phyloP scores from a whole-genome alignment of 345 rosid genomes.

The Salix caprea region DNA sequence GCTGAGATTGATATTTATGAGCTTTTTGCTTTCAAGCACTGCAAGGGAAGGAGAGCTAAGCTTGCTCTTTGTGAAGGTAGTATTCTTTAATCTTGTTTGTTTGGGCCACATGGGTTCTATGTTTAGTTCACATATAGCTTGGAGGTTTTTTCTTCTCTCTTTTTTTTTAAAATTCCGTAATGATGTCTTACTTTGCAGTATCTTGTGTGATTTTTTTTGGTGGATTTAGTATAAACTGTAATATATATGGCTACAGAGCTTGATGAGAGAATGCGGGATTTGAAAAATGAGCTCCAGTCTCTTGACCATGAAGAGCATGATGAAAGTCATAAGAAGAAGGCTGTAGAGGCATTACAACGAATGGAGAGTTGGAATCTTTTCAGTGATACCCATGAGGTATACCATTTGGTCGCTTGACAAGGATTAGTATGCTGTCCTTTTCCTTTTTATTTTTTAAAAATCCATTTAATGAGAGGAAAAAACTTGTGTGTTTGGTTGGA shows the following conservation, averaged over 20 bases:
- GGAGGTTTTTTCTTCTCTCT: not conserved
- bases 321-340: conserved; percentile 76
- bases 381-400: conserved; percentile 74
- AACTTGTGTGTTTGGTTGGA: not conserved
- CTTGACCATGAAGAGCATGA: conserved; percentile 83
- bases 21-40: conserved; percentile 97
- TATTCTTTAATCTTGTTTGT: not conserved
- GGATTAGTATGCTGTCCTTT: conserved; percentile 11
- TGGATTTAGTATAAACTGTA: not conserved
- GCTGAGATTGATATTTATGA: conserved; percentile 98
- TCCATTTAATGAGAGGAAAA: not conserved
- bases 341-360: conserved; percentile 70
- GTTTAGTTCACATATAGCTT: not conserved
- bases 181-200: not conserved
- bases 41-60: conserved; percentile 90
- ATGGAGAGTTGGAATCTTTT: conserved; percentile 99
- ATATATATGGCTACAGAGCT: conserved; percentile 55
- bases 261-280: conserved; percentile 92
- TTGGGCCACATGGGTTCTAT: not conserved
- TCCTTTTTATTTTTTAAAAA: not conserved
- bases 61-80: conserved; percentile 97
- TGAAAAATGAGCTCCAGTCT: conserved; percentile 88
- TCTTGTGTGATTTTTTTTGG: not conserved
- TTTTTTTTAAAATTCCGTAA: not conserved
- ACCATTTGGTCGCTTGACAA: conserved; percentile 7